A percentile compares a stretch with the other conserved stretches of the same genome.
Conservation (phyloP, 164 flowering plant genomes). For the Amborella trichopoda region DNA sequence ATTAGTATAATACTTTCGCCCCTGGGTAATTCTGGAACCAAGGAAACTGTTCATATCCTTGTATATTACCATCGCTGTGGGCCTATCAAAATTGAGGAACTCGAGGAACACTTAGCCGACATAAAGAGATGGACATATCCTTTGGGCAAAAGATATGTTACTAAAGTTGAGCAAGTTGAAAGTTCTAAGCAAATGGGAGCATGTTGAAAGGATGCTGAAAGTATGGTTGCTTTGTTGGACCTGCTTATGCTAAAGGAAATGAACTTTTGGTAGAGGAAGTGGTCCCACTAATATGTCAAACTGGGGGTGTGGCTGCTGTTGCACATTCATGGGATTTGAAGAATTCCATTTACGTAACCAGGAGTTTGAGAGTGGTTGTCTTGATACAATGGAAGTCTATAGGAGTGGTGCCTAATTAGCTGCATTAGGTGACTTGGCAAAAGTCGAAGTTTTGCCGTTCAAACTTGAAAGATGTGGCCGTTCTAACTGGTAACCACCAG, state of each 20-base stretch:
- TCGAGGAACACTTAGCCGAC: conserved; percentile 51
- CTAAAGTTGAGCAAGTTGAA: conserved; percentile 62
- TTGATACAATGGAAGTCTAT: conserved; percentile 83
- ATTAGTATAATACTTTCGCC: conserved; percentile 58
- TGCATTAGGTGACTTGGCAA: conserved; percentile 24
- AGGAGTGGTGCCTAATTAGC: conserved; percentile 80
- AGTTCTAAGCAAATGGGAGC: conserved; percentile 79
- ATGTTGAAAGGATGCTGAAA: conserved; percentile 69
- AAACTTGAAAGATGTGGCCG: too few species aligned
- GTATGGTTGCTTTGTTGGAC: conserved; percentile 91
- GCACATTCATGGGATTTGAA: conserved; percentile 96
- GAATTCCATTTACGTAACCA: conserved; percentile 47
- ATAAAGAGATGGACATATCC: conserved; percentile 80
- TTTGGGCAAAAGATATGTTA: conserved; percentile 71
- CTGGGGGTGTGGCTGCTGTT: conserved; percentile 72
- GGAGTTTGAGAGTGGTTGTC: conserved; percentile 69
- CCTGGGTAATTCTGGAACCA: conserved; percentile 42
- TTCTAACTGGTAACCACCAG: too few species aligned
- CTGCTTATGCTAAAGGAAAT: conserved; percentile 90
- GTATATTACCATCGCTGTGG: conserved; percentile 91
- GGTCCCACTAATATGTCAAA: conserved; percentile 48
- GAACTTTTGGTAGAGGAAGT: conserved; percentile 78
- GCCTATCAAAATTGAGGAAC: conserved; percentile 40
- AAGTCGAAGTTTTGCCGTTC: too few species aligned
- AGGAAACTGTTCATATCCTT: conserved; percentile 84